Base-by-base conservation (phyloP, 495 filamentous ascomycete genomes). In the Jackrogersella minutella region DNA sequence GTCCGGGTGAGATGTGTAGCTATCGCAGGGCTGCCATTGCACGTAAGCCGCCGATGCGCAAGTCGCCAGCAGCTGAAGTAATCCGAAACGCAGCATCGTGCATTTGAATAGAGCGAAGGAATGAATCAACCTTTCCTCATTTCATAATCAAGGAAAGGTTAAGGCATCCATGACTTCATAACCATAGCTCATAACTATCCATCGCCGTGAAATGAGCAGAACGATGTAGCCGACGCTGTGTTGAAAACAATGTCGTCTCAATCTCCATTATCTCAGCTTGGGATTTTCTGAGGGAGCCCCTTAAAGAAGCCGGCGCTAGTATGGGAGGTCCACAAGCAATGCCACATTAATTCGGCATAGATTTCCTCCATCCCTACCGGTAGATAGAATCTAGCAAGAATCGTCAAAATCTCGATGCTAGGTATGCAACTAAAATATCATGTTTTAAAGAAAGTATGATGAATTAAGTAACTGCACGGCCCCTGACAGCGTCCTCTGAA, bases 41-140 rank as follows among this genome's bases (percentile, higher is more conserved):
- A 63, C 51, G 14, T 63, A 63, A 39, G 51, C 60, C 11, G 60
- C 60, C 16, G 60, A 63, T 16, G 50, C 50, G 37, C 50, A 63
- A 16, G 60, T 26, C 8, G 39, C 39, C 9, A 63, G 28, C 3
- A 63, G 39, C 26, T 16, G 41, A 17, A 55, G 9, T 7, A 54
- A 28, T 16, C 50, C 19, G 16, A 44, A 43, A 22, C 22, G 47
- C 49, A 63, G 22, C 46, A 46, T 34, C 47, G 58, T n/a, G 36
- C 28, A 13, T 43, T 43, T 11, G n/a, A n/a, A n/a, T n/a, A n/a
- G 40, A 11, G 17, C n/a, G 40, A 17, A 10, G 11, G 17, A 41
- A 19, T 10, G 17, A 41, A 5, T 41, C 17, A 9, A 41, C 16
- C 14, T 41, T 17, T 41, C n/a, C n/a, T n/a, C 39, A 19, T 17